A percentile compares a stretch with the other conserved stretches of the same genome.
These are phyloP conservation scores for Debaryomyces sp. DNA, from an alignment of 1,139 yeast species.

Conservation along the genomic window DNA sequence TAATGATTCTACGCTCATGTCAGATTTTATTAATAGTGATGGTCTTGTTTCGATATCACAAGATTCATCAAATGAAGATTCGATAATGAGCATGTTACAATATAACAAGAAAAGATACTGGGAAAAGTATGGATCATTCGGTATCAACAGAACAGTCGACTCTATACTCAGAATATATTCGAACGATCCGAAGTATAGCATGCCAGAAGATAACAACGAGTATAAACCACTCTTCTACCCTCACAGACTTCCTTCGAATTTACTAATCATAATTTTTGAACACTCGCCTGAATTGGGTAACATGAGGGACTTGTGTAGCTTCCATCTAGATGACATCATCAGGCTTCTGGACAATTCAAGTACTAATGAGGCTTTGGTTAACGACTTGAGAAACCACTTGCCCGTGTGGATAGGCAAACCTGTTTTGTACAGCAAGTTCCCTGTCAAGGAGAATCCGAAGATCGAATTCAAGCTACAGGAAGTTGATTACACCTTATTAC, in stretches of 20 bases:
- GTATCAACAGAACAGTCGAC: slow-evolving; percentile 25
- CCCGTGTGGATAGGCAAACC: slow-evolving; percentile 86
- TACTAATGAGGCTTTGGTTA: slow-evolving; percentile 30
- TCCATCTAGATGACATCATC: slow-evolving; percentile 45
- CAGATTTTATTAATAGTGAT: slow-evolving; percentile 1
- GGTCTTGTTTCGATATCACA: not conserved
- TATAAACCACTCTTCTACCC: slow-evolving; percentile 36
- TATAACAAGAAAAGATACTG: slow-evolving; percentile 33
- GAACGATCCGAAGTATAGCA: slow-evolving; percentile 22
- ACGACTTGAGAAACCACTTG: slow-evolving; percentile 53
- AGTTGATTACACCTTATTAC: slow-evolving; percentile 36
- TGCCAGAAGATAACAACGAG: slow-evolving; percentile 21
- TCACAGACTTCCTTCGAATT: slow-evolving; percentile 42
- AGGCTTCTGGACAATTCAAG: slow-evolving; percentile 27
- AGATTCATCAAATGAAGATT: slow-evolving; percentile 21
- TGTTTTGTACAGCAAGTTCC: slow-evolving; percentile 61
- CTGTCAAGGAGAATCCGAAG: slow-evolving; percentile 63
- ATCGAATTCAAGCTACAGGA: slow-evolving; percentile 69
- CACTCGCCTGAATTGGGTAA: slow-evolving; percentile 58
- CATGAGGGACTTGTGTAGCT: slow-evolving; percentile 57
- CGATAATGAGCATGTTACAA: slow-evolving; percentile 36
- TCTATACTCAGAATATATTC: slow-evolving; percentile 36
- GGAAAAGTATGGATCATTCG: slow-evolving; percentile 27
- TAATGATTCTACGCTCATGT: not conserved
- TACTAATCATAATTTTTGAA: slow-evolving; percentile 57